Evolutionary conservation across 208 protist species (phyloP).

Genomic region (Acanthamoeba triangularis): DNA sequence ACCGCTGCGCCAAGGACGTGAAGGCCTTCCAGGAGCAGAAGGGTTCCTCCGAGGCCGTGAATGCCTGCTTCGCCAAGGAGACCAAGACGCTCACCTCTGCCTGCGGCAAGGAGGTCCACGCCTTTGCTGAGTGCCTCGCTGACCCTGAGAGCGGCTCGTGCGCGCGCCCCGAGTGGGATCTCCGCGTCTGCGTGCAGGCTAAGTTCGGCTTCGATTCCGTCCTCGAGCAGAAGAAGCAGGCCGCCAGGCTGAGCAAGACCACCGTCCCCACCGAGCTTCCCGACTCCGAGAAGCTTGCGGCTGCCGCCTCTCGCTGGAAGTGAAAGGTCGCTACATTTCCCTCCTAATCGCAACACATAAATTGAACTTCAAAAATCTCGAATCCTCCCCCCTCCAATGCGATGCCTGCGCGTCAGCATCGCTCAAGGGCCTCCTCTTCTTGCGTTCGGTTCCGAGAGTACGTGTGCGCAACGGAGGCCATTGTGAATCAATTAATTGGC

Average conservation of each 20-base stretch:
- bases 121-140: background rate
- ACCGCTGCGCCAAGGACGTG: background rate
- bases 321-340: background rate
- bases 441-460: too few species aligned
- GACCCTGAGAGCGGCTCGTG: background rate
- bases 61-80: slow-evolving; percentile 20
- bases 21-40: slow-evolving; percentile 1
- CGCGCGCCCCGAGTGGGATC: background rate
- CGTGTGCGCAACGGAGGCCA: too few species aligned
- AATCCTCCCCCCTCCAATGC: too few species aligned
- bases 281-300: background rate
- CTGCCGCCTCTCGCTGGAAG: background rate
- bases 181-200: background rate
- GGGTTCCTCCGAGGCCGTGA: background rate
- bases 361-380: background rate
- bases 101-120: background rate
- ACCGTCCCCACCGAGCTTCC: background rate
- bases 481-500: background rate
- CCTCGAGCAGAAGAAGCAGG: background rate
- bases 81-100: background rate
- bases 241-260: background rate
- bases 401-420: too few species aligned
- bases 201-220: background rate
- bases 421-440: too few species aligned
- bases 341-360: background rate